phyloP scores from a whole-genome alignment of 495 filamentous ascomycete genomes.

The Hypoxylon crocopeplum region DNA sequence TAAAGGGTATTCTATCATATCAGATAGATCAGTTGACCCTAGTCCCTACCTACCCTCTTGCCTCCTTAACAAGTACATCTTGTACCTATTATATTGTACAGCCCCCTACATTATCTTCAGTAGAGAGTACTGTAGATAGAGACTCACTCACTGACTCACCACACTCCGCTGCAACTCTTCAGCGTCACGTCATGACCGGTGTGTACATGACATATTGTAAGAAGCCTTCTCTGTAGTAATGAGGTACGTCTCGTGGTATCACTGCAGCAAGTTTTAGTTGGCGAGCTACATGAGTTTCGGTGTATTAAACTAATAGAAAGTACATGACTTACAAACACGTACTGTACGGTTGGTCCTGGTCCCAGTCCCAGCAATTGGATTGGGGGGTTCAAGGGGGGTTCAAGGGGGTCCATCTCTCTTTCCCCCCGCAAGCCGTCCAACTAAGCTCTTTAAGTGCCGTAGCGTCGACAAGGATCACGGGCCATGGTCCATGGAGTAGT shows the following conservation, averaged over 20 bases:
- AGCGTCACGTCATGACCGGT: conserved; percentile 25
- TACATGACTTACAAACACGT: not conserved
- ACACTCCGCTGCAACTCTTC: conserved; percentile 18
- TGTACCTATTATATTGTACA: not conserved
- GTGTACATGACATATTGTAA: conserved; percentile 19
- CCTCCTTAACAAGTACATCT: not conserved
- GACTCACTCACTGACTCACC: conserved; percentile 11
- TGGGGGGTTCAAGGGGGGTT: too few relatives aligned
- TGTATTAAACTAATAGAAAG: not conserved
- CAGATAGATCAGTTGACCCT: not conserved
- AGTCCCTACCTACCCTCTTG: not conserved
- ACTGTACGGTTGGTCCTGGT: not conserved
- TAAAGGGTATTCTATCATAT: not conserved
- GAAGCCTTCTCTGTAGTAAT: too few relatives aligned
- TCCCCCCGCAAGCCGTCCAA: conserved; percentile 31
- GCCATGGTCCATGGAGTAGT: conserved; percentile 11
- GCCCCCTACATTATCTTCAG: too few relatives aligned
- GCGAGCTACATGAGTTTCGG: too few relatives aligned
- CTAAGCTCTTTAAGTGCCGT: conserved; percentile 39
- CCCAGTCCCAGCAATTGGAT: too few relatives aligned
- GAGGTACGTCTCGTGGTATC: too few relatives aligned
- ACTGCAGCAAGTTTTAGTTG: too few relatives aligned
- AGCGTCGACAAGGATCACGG: conserved; percentile 22
- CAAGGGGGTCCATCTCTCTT: too few relatives aligned
- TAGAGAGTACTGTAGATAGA: not conserved